Percentiles rank a stretch among this genome's conserved stretches.
Conservation (phyloP, 495 filamentous ascomycete genomes). For the Talaromyces borbonicus region DNA sequence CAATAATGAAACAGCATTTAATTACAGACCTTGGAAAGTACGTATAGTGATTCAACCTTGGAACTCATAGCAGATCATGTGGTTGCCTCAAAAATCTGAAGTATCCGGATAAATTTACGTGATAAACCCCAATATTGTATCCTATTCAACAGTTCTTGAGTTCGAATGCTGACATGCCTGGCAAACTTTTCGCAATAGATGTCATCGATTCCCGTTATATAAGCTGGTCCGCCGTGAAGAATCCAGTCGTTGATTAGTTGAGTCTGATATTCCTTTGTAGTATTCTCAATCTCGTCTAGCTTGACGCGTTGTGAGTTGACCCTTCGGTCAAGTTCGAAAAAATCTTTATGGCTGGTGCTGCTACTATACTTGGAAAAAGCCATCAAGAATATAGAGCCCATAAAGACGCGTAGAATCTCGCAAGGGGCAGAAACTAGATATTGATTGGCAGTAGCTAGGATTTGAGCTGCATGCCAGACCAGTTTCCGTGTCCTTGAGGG, state of each 20-base stretch:
- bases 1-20: no score
- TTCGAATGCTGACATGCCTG: slow-evolving; percentile 1
- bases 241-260: neutral
- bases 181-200: neutral
- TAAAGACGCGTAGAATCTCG: slow-evolving; percentile 5
- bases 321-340: neutral
- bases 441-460: slow-evolving; percentile 3
- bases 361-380: slow-evolving; percentile 1
- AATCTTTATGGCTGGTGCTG: neutral
- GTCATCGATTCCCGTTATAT: neutral
- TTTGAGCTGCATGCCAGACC: slow-evolving; percentile 4
- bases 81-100: slow-evolving; percentile 4
- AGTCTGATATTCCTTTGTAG: neutral
- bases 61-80: no score
- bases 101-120: neutral
- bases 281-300: neutral
- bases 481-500: slow-evolving; percentile 1
- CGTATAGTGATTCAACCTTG: no score
- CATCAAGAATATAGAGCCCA: slow-evolving; percentile 5
- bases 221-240: neutral
- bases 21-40: no score
- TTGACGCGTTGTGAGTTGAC: neutral
- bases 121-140: slow-evolving; percentile 6
- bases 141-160: neutral
- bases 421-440: slow-evolving; percentile 6